These are phyloP conservation scores for Plectranthus barbatus DNA, from an alignment of 257 asterid species.

Conservation along the genomic window DNA sequence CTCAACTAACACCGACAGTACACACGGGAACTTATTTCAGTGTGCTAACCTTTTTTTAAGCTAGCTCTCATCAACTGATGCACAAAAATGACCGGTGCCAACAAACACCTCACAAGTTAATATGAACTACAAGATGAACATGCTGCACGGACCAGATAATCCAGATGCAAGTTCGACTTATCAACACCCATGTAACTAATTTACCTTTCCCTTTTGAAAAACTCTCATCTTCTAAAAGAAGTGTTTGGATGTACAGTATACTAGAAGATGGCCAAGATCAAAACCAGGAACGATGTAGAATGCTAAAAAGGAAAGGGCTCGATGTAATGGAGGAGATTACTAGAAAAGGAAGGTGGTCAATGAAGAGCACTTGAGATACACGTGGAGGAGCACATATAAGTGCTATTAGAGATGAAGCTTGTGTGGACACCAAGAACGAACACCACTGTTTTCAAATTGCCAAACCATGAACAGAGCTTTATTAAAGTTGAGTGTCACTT, in stretches of 20 bases:
- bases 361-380: background rate
- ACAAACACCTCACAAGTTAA: background rate
- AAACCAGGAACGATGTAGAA: background rate
- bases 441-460: slow-evolving; percentile 7
- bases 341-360: background rate
- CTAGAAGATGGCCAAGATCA: background rate
- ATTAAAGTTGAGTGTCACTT: slow-evolving; percentile 12
- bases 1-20: background rate
- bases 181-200: background rate
- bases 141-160: background rate
- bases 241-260: background rate
- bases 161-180: background rate
- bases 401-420: slow-evolving; percentile 1
- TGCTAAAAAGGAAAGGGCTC: background rate
- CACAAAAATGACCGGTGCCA: background rate
- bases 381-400: background rate
- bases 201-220: background rate
- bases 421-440: slow-evolving; percentile 8
- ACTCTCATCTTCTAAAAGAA: background rate
- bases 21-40: background rate
- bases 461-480: slow-evolving; percentile 19
- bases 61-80: background rate
- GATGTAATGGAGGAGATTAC: background rate
- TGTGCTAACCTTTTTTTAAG: background rate
- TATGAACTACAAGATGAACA: background rate